Base-by-base conservation (phyloP, 1,284 basidiomycete species). In the Exobasidium rhododendri region DNA sequence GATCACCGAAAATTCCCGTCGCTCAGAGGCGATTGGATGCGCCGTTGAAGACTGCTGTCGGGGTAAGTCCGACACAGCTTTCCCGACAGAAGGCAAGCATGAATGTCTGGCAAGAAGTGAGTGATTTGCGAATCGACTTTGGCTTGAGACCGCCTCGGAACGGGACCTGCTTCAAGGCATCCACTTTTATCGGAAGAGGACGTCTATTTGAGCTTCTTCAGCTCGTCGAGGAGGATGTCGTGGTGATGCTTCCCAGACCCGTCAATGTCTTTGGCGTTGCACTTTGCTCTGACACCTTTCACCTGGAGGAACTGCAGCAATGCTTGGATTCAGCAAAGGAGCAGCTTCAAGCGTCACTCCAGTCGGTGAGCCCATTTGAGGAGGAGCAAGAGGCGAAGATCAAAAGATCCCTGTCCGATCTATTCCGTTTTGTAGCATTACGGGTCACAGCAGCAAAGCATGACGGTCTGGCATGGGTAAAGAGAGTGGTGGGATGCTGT, bases 41-140 rank as follows among this genome's bases (percentile, higher is more conserved):
- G 35, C 35, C 35, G 17, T 7, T 40, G 17, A 40, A 17, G 17
- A 7, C 7, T 10, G 35, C 7, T 40, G 7, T 40, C 7, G 35
- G 17, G 17, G 7, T 40, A 17, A 40, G 35, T 40, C 35, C 35
- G 7, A 17, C 35, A 40, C 35, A 10, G 35, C 7, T 40, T n/a
- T n/a, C n/a, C n/a, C n/a, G 17, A 17, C 35, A 40, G 35, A 7
- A 40, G 17, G 35, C 35, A 40, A 17, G 10, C 7, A 40, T 40
- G 35, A 51, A 66, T 13, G 43, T 54, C 6, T 66, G 64, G 64
- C 53, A 44, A 2, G 43, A 52, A 17, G 52, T 60, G 17, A 47
- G 45, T 11, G 64, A 66, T 29, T 61, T 79, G 22, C 65, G 68
- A 30, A 28, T 75, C 32, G 70, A 78, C 58, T 77, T 78, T 44